Evolutionary conservation across 2,329 filamentous ascomycete species (phyloP), one percentile per base, ranked within the genome.

Genomic region (Onygena corvina): DNA sequence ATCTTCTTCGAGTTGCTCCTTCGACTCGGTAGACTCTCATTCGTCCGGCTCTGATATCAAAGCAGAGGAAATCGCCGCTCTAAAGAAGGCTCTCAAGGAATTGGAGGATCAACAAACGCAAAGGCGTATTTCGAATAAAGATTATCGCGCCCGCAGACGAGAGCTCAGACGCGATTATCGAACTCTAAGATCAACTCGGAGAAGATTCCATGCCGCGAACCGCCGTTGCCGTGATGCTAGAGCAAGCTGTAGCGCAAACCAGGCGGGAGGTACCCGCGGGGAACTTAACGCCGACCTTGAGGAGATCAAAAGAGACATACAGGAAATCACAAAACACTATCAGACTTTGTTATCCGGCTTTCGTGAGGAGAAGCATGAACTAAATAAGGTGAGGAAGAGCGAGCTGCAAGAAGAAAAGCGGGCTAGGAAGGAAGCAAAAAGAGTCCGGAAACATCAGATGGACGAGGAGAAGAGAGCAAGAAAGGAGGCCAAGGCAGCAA

Each of bases 321-420:
- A 59, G n/a, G 59, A 60, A 1, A 63, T 66, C 4, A 62, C 60
- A 36, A 61, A 67, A 45, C 64, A 64, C 3, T 68, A 69, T 51
- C 56, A 60, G 7, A 61, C 64, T 6, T 56, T 67, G 4, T 52
- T 64, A 12, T 58, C 59, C 3, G 61, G 64, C 3, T 64, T 66
- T 1, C 45, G 35, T 47, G 6, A 52, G 36, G 55, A 54, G 51
- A 49, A 54, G 56, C 53, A 52, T 53, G 52, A 58, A 54, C 51
- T 59, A 50, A 50, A 51, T 44, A 49, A 46, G 30, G 46, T n/a
- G 42, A 52, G 50, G 47, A 51, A 49, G 52, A 50, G 52, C 40
- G 47, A 50, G 25, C 53, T 48, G 46, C 53, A 53, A 48, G 56
- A 54, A 52, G 51, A 52, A 53, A 50, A 33, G 30, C 48, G 31